These are phyloP conservation scores for Aspergillus sp. DNA, from an alignment of 2,329 filamentous ascomycete species.

Conservation along the genomic window DNA sequence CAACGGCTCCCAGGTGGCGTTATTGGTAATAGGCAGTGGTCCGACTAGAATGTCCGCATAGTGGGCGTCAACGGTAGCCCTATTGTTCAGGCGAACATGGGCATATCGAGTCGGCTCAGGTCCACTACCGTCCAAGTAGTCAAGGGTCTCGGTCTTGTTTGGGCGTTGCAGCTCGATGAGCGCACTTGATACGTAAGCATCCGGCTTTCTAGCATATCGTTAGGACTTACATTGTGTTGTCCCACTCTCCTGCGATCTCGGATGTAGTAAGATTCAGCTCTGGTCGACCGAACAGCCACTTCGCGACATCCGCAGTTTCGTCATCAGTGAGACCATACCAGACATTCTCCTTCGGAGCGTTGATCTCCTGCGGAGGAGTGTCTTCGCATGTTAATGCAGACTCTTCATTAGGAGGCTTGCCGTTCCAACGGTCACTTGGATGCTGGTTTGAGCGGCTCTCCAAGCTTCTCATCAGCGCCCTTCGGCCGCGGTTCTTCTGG, in stretches of 20 bases:
- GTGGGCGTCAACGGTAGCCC: conserved; percentile 17
- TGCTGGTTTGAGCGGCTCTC: conserved; percentile 12
- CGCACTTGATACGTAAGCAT: conserved; percentile 5
- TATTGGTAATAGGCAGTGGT: conserved; percentile 14
- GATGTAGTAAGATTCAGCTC: conserved; percentile 18
- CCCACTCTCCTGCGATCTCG: conserved; percentile 18
- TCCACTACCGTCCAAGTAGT: conserved; percentile 12
- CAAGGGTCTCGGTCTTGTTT: conserved; percentile 18
- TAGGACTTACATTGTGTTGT: conserved; percentile 18
- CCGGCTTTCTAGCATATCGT: background rate
- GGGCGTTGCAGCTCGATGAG: conserved; percentile 19
- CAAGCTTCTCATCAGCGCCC: conserved; percentile 15
- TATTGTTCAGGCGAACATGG: conserved; percentile 18
- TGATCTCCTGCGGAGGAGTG: conserved; percentile 10
- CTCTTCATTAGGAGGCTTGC: background rate
- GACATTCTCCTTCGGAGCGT: conserved; percentile 17
- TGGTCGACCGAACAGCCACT: conserved; percentile 17
- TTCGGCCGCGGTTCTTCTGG: conserved; percentile 10
- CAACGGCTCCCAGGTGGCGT: conserved; percentile 12
- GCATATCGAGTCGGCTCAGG: conserved; percentile 14
- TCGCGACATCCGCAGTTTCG: conserved; percentile 17
- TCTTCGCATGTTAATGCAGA: conserved; percentile 4
- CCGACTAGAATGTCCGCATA: conserved; percentile 20
- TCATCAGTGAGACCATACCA: conserved; percentile 19
- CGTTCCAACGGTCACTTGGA: background rate